Evolutionary conservation across 192 early-diverging fungal species (phyloP).

Genomic region (Phycomyces nitens): DNA sequence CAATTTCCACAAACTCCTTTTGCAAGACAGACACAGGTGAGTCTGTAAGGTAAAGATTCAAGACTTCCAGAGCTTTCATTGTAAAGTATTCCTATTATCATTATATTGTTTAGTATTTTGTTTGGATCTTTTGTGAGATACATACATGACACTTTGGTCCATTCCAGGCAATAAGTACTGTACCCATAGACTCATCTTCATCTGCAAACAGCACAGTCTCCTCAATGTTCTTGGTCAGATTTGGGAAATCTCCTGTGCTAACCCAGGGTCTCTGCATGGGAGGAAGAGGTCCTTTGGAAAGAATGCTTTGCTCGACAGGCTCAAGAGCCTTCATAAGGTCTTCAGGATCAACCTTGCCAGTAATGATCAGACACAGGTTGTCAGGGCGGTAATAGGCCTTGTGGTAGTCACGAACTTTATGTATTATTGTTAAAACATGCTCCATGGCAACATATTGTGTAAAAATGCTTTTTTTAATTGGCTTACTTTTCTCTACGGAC

Average conservation of each 20-base stretch:
- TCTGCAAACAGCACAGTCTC: slow-evolving; percentile 54
- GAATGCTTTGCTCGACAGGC: slow-evolving; percentile 49
- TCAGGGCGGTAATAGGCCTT: slow-evolving; percentile 58
- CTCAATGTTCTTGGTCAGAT: slow-evolving; percentile 40
- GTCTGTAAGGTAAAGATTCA: slow-evolving; percentile 49
- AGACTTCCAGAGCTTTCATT: slow-evolving; percentile 32
- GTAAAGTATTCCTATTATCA: slow-evolving; percentile 22
- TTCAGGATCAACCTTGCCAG: slow-evolving; percentile 43
- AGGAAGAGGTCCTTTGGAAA: slow-evolving; percentile 46
- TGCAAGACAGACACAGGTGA: slow-evolving; percentile 53
- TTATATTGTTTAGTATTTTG: neutral
- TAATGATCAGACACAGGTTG: slow-evolving; percentile 57
- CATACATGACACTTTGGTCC: slow-evolving; percentile 51
- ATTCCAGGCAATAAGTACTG: slow-evolving; percentile 49
- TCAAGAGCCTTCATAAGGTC: slow-evolving; percentile 43
- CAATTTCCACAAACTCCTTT: slow-evolving; percentile 61
- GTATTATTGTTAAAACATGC: neutral
- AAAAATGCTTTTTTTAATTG: neutral
- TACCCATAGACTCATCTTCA: slow-evolving; percentile 60
- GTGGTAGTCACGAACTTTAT: slow-evolving; percentile 42
- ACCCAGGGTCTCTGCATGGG: slow-evolving; percentile 57
- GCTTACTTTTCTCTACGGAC: slow-evolving; percentile 55
- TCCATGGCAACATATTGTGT: neutral
- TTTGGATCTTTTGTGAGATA: neutral
- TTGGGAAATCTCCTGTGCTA: slow-evolving; percentile 41